Base-by-base conservation (phyloP, 108 stramenopile species). In the Fistulifera solaris region DNA sequence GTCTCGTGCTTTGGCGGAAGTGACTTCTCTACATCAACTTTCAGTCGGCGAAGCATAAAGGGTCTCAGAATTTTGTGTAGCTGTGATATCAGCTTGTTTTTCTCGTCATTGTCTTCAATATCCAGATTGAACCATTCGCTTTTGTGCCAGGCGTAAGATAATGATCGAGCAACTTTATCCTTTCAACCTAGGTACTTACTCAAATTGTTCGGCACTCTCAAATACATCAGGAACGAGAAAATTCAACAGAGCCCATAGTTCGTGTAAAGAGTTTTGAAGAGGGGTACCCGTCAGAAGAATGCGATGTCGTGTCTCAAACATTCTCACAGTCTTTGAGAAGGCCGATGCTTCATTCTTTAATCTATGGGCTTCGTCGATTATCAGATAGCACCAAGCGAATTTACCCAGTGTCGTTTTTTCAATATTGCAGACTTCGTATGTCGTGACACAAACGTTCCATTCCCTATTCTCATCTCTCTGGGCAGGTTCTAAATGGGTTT, bases 251-350 rank as follows among this genome's bases (percentile, higher is more conserved):
- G 94, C 92, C 93, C 93, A 99, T 23, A 99, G 61, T 67, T 91
- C 88, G 50, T 79, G 79, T 25, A 88, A 28, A 2, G 54, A 55
- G 71, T 95, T 97, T 67, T 99, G 99, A 39, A 99, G 76, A 1
- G 99, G 99, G 2, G 99, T 99, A 58, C 99, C 99, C 0, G 99
- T 98, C 27, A 99, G 66, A 7, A 99, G 77, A 6, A 99, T 65
- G 18, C 96, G 83, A 59, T 95, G 90, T 27, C 85, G 76, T 24
- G 95, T 93, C 47, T 88, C 83, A 54, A 98, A 80, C 26, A 54
- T 71, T 43, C 94, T 75, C 21, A 98, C 90, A 17, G 94, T 96
- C 63, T 70, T 62, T 52, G 79, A 73, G 65, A 94, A 91, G n/a
- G 81, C 68, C 11, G 86, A 87, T 0, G 83, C 77, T 72, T 95